Evolutionary conservation across 2,329 filamentous ascomycete species (phyloP).

Genomic region (Cladosporium cucumerinum): DNA sequence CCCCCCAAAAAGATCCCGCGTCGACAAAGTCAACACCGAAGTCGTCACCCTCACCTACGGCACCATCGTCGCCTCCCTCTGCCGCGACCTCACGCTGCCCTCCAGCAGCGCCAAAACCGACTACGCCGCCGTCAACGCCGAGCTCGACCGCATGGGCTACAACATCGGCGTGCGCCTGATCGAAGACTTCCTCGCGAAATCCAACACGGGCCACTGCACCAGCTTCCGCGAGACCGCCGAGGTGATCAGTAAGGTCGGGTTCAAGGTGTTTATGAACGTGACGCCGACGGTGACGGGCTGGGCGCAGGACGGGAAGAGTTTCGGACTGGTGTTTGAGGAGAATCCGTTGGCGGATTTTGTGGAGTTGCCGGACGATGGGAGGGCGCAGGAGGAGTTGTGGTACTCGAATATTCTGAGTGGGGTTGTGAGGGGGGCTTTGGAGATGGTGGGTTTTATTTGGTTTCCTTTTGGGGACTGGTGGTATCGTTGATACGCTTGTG

Average conservation of each 20-base stretch:
- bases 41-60: constrained; percentile 96
- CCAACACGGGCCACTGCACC: constrained; percentile 79
- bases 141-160: constrained; percentile 98
- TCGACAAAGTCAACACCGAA: constrained; percentile 98
- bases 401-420: constrained; percentile 97
- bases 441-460: constrained; percentile 67
- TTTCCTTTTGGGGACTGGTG: neutral
- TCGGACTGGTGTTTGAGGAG: constrained; percentile 93
- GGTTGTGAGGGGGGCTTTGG: constrained; percentile 81
- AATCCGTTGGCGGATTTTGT: constrained; percentile 97
- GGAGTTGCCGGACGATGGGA: constrained; percentile 90
- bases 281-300: constrained; percentile 91
- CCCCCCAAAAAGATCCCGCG: constrained; percentile 67
- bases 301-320: constrained; percentile 94
- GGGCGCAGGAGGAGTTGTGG: constrained; percentile 95
- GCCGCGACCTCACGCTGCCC: constrained; percentile 70
- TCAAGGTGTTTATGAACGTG: constrained; percentile 98
- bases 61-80: constrained; percentile 93
- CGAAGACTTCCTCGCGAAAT: constrained; percentile 96
- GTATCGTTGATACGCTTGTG: neutral
- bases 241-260: constrained; percentile 96
- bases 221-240: constrained; percentile 97
- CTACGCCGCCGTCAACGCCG: constrained; percentile 93
- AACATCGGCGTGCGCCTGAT: constrained; percentile 95
- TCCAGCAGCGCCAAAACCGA: constrained; percentile 62